Base-by-base conservation (phyloP, 306 rosid species). In the Glycine soja region DNA sequence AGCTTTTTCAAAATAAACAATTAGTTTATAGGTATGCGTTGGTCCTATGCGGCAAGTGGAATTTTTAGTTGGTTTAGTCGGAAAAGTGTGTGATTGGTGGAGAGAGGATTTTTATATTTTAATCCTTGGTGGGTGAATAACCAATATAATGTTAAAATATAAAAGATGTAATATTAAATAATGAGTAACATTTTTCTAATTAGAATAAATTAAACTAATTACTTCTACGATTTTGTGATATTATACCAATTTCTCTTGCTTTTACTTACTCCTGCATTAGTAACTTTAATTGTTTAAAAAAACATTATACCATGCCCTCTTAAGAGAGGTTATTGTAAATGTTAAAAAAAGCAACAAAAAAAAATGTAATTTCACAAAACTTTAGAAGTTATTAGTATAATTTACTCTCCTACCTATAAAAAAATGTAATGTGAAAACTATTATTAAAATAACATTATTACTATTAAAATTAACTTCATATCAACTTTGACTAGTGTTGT, bases 61-160 rank as follows among this genome's bases (percentile, higher is more conserved):
- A 88, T 67, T 89, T 90, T 87, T 90, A 74, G 94, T 88, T 89
- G 97, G 90, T 81, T 69, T 80, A 56, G 71, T 75, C 24, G 50
- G 52, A 67, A 87, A 68, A 40, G 66, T 15, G 51, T 63, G 14
- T 64, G 42, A 78, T 53, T 78, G 80, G 76, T 88, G 84, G 84
- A 56, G 40, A 65, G 51, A 72, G 48, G 58, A 58, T 72, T 54
- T 58, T 64, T 74, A 76, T 76, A 62, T 67, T 85, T 83, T 64
- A 64, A n/a, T 77, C 32, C 61, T 56, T 75, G 82, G 91, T 87
- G 84, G 88, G 74, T 82, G 86, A 76, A 81, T 84, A 81, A 80
- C 85, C 62, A 19, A 36, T 68, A 54, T 56, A 50, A 72, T 64
- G 10, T 24, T 74, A 70, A 45, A 43, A 32, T 46, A 59, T 59